Evolutionary conservation across 2,329 filamentous ascomycete species (phyloP).

Genomic region (Pseudogymnoascus sp.): DNA sequence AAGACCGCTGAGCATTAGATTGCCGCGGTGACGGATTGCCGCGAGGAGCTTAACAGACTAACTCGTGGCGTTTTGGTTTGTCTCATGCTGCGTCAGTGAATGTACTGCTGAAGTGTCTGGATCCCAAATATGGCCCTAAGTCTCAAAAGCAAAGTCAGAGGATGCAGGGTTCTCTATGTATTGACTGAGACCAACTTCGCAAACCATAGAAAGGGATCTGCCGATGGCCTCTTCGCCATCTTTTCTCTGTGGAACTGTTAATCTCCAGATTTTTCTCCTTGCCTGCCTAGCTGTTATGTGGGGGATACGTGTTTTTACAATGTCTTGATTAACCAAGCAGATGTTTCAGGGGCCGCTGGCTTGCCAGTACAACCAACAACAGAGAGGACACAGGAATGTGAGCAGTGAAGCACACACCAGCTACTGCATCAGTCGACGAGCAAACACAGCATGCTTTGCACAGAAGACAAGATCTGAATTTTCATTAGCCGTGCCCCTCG

Average conservation of each 20-base stretch:
- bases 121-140: background rate
- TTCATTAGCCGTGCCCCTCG: slow-evolving; percentile 3
- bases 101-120: background rate
- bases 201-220: background rate
- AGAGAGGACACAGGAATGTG: background rate
- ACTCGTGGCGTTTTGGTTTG: background rate
- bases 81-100: background rate
- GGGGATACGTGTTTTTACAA: background rate
- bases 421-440: background rate
- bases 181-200: background rate
- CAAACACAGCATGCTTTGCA: background rate
- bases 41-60: background rate
- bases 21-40: background rate
- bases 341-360: background rate
- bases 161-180: slow-evolving; percentile 1
- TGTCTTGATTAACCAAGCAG: background rate
- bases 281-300: background rate
- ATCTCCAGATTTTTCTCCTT: background rate
- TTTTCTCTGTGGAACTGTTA: background rate
- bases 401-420: background rate
- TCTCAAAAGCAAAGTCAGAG: background rate
- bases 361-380: background rate
- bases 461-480: background rate
- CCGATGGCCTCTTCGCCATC: background rate
- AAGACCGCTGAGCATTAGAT: background rate